Percentiles rank a stretch among this genome's conserved stretches.
Conservation (phyloP, 2,329 filamentous ascomycete species). For the Paecilomyces niveus region DNA sequence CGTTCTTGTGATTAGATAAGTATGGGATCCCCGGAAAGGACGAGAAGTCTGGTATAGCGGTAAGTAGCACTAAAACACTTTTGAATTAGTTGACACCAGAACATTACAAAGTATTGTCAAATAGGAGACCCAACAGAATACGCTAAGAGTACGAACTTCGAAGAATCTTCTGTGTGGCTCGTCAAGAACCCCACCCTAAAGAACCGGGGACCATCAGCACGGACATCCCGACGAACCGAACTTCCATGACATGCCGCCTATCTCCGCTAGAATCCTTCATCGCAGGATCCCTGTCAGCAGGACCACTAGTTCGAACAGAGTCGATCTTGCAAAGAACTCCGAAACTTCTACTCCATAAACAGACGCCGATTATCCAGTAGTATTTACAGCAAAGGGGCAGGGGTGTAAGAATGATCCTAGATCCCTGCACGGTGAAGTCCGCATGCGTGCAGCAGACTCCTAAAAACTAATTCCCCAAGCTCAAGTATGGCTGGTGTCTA, state of each 20-base stretch:
- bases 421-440: no score
- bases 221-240: not conserved
- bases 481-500: not conserved
- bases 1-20: no score
- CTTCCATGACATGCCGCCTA: not conserved
- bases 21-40: no score
- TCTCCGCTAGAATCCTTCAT: not conserved
- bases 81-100: not conserved
- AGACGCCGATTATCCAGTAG: no score
- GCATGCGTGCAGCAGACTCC: no score
- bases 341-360: not conserved
- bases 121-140: not conserved
- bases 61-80: not conserved
- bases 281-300: not conserved
- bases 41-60: no score
- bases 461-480: not conserved
- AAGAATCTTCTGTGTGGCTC: not conserved
- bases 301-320: not conserved
- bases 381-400: no score
- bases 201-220: not conserved
- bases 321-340: not conserved
- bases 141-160: not conserved
- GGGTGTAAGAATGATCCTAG: no score
- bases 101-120: not conserved
- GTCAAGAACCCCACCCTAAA: not conserved